Evolutionary conservation across 2,329 filamentous ascomycete species (phyloP).

Genomic region (Berkeleyomyces rouxiae): DNA sequence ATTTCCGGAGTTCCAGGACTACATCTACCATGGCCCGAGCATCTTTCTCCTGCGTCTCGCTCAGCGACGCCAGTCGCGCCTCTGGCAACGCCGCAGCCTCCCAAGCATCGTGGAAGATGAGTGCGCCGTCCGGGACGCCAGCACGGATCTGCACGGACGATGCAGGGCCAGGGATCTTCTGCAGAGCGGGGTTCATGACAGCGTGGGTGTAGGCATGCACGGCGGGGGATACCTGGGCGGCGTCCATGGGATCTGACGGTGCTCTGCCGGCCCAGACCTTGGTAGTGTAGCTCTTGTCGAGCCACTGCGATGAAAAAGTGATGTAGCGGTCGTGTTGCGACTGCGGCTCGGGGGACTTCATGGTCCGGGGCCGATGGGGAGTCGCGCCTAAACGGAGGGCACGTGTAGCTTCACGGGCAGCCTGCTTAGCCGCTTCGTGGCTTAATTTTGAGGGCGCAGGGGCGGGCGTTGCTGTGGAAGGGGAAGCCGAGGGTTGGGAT

Average conservation of each 20-base stretch:
- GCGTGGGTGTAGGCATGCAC: conserved; percentile 16
- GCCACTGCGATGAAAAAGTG: conserved; percentile 17
- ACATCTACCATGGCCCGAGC: conserved; percentile 6
- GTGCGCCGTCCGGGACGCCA: conserved; percentile 29
- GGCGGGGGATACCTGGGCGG: conserved; percentile 4
- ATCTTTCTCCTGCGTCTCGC: not conserved
- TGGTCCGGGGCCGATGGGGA: not conserved
- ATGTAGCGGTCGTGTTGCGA: conserved; percentile 10
- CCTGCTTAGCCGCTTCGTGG: conserved; percentile 12
- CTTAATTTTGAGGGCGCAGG: not conserved
- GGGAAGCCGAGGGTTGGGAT: conserved; percentile 14
- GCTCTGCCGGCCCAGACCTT: conserved; percentile 19
- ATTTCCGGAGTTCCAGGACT: not conserved
- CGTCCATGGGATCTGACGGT: conserved; percentile 13
- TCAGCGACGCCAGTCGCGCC: not conserved
- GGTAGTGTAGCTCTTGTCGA: conserved; percentile 19
- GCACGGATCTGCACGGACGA: conserved; percentile 33
- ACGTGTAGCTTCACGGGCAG: conserved; percentile 4
- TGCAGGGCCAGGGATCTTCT: conserved; percentile 27
- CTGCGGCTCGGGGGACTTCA: conserved; percentile 1
- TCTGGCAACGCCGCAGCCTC: conserved; percentile 27
- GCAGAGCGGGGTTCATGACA: conserved; percentile 22
- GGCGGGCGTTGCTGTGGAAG: conserved; percentile 8
- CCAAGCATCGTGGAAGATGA: conserved; percentile 37
- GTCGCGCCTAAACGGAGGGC: conserved; percentile 11